Evolutionary conservation across 139 green algal species (phyloP).

Genomic region (Pseudopediastrum boryanum): DNA sequence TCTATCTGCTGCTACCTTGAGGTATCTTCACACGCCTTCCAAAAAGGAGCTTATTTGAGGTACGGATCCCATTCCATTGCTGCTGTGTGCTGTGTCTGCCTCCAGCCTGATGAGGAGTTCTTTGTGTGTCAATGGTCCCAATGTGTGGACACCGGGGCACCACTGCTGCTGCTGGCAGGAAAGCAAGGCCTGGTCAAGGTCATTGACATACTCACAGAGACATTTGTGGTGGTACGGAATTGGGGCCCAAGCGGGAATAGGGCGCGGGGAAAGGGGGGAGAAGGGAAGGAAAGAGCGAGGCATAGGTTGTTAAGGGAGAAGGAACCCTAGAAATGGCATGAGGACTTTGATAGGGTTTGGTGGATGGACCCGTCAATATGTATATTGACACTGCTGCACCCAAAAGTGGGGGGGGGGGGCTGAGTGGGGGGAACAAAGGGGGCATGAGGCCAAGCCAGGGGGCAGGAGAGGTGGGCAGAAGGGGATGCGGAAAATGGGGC

Average conservation of each 20-base stretch:
- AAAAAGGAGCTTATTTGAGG: neutral
- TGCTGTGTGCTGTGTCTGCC: neutral
- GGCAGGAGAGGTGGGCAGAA: too few relatives aligned
- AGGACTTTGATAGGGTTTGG: neutral
- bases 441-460: too few relatives aligned
- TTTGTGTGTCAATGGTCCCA: slow-evolving; percentile 69
- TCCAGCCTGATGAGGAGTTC: slow-evolving; percentile 59
- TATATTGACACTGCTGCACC: neutral
- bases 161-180: slow-evolving; percentile 77
- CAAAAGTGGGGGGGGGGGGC: too few relatives aligned
- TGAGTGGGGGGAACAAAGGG: too few relatives aligned
- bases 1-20: neutral
- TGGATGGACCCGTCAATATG: neutral
- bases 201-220: slow-evolving; percentile 47
- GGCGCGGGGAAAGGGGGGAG: neutral
- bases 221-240: slow-evolving; percentile 44
- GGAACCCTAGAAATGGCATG: neutral
- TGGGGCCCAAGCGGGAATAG: neutral
- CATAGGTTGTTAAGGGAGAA: neutral
- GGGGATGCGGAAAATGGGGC: too few relatives aligned
- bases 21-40: neutral
- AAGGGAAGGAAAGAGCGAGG: neutral
- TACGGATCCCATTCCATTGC: neutral
- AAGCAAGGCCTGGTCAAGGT: slow-evolving; percentile 63
- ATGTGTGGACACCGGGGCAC: neutral